phyloP scores from a whole-genome alignment of 2,329 filamentous ascomycete species.

The Ascochyta koolunga region DNA sequence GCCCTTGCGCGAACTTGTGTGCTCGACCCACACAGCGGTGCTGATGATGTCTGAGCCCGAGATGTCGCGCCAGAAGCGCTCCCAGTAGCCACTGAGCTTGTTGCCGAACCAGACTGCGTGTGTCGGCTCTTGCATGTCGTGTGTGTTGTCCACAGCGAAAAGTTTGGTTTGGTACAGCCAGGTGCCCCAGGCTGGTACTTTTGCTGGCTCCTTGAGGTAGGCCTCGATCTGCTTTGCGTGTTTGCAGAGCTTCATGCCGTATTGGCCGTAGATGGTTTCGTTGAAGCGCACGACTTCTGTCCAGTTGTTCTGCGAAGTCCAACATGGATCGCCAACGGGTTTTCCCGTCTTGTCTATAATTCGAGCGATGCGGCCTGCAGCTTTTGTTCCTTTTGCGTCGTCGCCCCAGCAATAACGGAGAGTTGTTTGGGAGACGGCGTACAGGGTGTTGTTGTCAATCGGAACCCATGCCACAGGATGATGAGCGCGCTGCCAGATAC shows the following conservation, averaged over 20 bases:
- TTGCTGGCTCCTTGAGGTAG: slow-evolving; percentile 17
- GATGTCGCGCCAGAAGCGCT: slow-evolving; percentile 22
- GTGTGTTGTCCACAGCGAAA: slow-evolving; percentile 15
- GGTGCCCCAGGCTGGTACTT: slow-evolving; percentile 19
- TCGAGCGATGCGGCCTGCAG: slow-evolving; percentile 18
- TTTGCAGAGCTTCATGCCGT: slow-evolving; percentile 21
- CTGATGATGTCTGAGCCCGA: slow-evolving; percentile 15
- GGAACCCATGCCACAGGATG: slow-evolving; percentile 21
- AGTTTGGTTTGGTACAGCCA: slow-evolving; percentile 21
- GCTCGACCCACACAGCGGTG: slow-evolving; percentile 18
- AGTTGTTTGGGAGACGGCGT: slow-evolving; percentile 21
- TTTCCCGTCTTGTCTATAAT: slow-evolving; percentile 12
- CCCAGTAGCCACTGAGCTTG: slow-evolving; percentile 15
- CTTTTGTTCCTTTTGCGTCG: slow-evolving; percentile 20
- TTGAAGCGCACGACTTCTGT: slow-evolving; percentile 20
- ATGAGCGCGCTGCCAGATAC: slow-evolving; percentile 20
- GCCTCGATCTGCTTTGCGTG: slow-evolving; percentile 19
- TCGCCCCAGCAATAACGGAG: slow-evolving; percentile 22
- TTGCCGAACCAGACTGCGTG: slow-evolving; percentile 19
- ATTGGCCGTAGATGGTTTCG: slow-evolving; percentile 19
- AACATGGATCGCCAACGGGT: slow-evolving; percentile 19
- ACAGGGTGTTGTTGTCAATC: slow-evolving; percentile 10
- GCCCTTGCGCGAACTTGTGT: slow-evolving; percentile 6
- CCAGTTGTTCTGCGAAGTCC: slow-evolving; percentile 21
- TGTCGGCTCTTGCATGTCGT: slow-evolving; percentile 22